phyloP scores from a whole-genome alignment of 2,329 filamentous ascomycete species.

The Dryadomyces sulphureus region DNA sequence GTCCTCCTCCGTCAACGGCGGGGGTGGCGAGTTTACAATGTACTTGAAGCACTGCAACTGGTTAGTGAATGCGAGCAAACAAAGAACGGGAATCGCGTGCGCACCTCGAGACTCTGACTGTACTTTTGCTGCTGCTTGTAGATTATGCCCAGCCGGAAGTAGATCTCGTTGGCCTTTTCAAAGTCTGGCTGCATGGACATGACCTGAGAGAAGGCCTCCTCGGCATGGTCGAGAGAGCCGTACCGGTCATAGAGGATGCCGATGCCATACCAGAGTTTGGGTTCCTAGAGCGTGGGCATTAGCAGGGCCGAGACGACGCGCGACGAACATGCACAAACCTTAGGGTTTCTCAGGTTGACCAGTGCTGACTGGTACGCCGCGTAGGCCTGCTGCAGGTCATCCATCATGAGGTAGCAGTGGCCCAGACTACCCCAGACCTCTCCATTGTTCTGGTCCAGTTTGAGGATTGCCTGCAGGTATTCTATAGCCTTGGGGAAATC shows the following conservation, averaged over 20 bases:
- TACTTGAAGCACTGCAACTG: constrained; percentile 79
- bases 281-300: too few relatives aligned
- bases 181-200: constrained; percentile 98
- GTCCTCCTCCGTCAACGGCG: constrained; percentile 87
- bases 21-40: constrained; percentile 84
- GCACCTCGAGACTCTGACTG: constrained; percentile 75
- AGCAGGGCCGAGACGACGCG: too few relatives aligned
- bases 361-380: constrained; percentile 91
- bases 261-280: constrained; percentile 97
- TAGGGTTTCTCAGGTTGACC: constrained; percentile 83
- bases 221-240: constrained; percentile 89
- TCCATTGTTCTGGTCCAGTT: constrained; percentile 77
- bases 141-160: constrained; percentile 97
- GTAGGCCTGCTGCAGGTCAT: constrained; percentile 92
- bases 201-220: constrained; percentile 95
- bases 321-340: constrained; percentile 43
- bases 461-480: constrained; percentile 79
- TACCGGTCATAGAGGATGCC: constrained; percentile 96
- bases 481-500: constrained; percentile 90
- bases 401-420: constrained; percentile 99
- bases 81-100: constrained; percentile 12
- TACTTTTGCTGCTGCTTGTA: constrained; percentile 98
- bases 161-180: constrained; percentile 98
- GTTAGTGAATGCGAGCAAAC: constrained; percentile 12
- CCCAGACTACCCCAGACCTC: constrained; percentile 95